Conservation (phyloP, 441 rosid species). For the Euphorbia corollata region DNA sequence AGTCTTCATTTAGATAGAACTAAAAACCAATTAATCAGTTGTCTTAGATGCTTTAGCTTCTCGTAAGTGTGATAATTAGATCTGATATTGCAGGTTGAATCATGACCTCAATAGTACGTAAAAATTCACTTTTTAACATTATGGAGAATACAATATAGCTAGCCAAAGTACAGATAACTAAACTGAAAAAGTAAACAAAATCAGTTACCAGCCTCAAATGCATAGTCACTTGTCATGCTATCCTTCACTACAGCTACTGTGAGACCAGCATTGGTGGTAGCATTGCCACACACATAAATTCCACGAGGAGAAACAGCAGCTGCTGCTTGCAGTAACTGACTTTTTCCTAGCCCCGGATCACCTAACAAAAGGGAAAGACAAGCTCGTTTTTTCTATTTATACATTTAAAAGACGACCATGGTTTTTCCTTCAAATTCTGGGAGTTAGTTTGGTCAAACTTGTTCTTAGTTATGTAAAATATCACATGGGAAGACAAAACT, state of each 20-base stretch:
- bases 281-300: conserved; percentile 96
- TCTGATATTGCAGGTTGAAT: conserved; percentile 1
- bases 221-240: conserved; percentile 82
- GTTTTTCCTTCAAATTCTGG: no score
- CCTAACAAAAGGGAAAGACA: conserved; percentile 39
- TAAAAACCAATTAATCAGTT: not conserved
- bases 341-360: conserved; percentile 98
- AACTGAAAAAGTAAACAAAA: no score
- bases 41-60: not conserved
- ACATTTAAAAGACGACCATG: not conserved
- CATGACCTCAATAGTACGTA: not conserved
- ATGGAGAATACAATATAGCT: not conserved
- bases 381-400: conserved; percentile 10
- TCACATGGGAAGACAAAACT: conserved; percentile 14
- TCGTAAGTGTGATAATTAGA: not conserved
- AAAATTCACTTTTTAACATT: conserved; percentile 18
- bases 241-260: conserved; percentile 98
- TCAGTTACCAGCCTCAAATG: conserved; percentile 84
- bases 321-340: conserved; percentile 97
- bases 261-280: conserved; percentile 93
- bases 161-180: no score
- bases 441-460: no score
- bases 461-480: not conserved
- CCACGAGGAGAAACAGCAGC: conserved; percentile 94
- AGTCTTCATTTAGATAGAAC: not conserved